phyloP scores from a whole-genome alignment of 371 early-diverging fungal species.

The Blastocladiella emersonii region DNA sequence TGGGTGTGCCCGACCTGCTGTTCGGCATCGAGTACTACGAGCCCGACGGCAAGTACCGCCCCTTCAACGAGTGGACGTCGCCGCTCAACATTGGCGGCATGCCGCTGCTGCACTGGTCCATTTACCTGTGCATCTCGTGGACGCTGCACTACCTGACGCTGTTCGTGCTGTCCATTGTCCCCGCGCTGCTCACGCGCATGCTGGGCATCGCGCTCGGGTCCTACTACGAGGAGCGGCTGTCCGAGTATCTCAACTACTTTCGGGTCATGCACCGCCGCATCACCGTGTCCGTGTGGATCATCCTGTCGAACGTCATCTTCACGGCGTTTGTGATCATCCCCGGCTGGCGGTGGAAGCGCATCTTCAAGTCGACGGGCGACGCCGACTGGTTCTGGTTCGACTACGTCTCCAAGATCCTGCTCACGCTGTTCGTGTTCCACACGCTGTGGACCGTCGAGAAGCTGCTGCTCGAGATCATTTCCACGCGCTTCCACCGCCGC shows the following conservation, averaged over 20 bases:
- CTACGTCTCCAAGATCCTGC: neutral
- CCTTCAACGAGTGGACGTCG: slow-evolving; percentile 3
- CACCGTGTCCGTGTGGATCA: slow-evolving; percentile 1
- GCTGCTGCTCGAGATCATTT: slow-evolving; percentile 20
- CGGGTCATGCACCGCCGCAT: slow-evolving; percentile 3
- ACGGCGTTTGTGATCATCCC: neutral
- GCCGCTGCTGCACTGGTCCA: slow-evolving; percentile 5
- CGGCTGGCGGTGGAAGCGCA: slow-evolving; percentile 6
- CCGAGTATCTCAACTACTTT: neutral
- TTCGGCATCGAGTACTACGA: neutral
- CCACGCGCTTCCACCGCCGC: slow-evolving; percentile 27
- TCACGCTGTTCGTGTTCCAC: neutral
- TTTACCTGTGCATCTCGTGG: slow-evolving; percentile 1
- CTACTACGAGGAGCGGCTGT: neutral
- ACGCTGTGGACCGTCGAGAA: slow-evolving; percentile 15
- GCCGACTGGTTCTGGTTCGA: neutral
- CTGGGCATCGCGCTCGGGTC: neutral
- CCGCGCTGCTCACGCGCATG: neutral
- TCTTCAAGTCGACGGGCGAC: neutral
- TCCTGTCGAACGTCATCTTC: slow-evolving; percentile 4
- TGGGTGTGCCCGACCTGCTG: slow-evolving; percentile 4
- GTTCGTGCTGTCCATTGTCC: slow-evolving; percentile 5
- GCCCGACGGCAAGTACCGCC: neutral
- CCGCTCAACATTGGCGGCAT: slow-evolving; percentile 4
- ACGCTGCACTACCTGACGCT: slow-evolving; percentile 3